Base-by-base conservation (phyloP, 2,329 filamentous ascomycete genomes). In the Calonectria montana region DNA sequence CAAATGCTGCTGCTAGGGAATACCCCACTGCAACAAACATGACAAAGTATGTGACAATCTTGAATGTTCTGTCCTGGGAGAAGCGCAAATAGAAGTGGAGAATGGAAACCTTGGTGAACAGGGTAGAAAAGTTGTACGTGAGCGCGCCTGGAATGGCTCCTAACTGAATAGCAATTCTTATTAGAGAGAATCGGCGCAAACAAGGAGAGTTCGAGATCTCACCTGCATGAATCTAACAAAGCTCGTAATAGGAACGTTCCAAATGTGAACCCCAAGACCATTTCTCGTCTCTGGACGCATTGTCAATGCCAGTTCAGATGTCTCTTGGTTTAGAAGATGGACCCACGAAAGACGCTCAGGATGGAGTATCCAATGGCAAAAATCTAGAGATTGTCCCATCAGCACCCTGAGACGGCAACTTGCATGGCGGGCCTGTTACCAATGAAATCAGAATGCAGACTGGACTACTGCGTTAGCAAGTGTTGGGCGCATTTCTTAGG, bases 21-120 rank as follows among this genome's bases (percentile, higher is more conserved):
- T 65, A 53, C 1, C 63, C 63, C 35, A 65, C 47, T 6, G 45
- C 63, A 43, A 65, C 15, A 12, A 65, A 43, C 63, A 55, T 65
- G 63, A 53, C 25, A 65, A 65, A 55, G 12, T 65, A 65, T 29
- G 47, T 55, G 9, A 23, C 45, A 2, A 41, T 15, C 25, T 43
- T 39, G 16, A 65, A 65, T 15, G 47, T 16, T 12, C 16, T 41
- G 3, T 25, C 63, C 1, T 65, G 63, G 16, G 63, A 41, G 63
- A 65, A 65, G 16, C 63, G 63, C 23, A 65, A 29, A 43, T 65
- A 65, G 35, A 65, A 65, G 23, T 55, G 63, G 23, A 65, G 63
- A 23, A 65, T 65, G 47, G 63, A 65, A 9, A 65, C 45, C 23
- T 65, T 65, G 3, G 47, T 55, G 47, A 65, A 65, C 9, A 65